Evolutionary conservation across 1,284 basidiomycete species (phyloP).

Genomic region (Cystobasidium slooffiae): DNA sequence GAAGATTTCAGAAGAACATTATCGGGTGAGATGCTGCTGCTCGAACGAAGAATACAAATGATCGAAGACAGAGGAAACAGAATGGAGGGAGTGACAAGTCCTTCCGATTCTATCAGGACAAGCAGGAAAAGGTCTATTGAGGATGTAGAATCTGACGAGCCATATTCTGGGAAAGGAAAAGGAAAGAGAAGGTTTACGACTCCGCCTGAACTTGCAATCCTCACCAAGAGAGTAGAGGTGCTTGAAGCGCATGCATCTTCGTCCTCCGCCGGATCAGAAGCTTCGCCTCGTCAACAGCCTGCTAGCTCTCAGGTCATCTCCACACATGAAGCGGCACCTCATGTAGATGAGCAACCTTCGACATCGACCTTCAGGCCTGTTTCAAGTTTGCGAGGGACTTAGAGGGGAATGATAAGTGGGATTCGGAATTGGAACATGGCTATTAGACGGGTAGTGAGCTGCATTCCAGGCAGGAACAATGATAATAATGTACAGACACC

Average conservation of each 20-base stretch:
- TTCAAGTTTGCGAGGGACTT: conserved; percentile 30
- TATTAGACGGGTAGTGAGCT: background rate
- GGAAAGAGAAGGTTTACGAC: conserved; percentile 7
- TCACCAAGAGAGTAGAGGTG: conserved; percentile 10
- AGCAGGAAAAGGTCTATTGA: conserved; percentile 17
- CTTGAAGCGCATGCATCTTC: background rate
- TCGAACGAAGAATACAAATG: conserved; percentile 18
- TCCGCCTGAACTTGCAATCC: background rate
- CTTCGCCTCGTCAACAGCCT: background rate
- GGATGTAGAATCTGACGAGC: background rate
- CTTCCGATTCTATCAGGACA: background rate
- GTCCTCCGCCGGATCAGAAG: background rate
- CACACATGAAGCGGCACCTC: background rate
- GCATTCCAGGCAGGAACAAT: background rate
- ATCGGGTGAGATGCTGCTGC: conserved; percentile 9
- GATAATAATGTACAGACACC: background rate
- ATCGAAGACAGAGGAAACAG: background rate
- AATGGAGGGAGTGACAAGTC: background rate
- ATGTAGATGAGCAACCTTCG: background rate
- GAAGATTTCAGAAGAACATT: conserved; percentile 14
- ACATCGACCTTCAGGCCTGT: conserved; percentile 13
- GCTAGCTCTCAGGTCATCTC: background rate
- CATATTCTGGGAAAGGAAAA: background rate
- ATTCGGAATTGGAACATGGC: too few species aligned
- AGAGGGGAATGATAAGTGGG: background rate